Evolutionary conservation across 768 basidiomycete species (phyloP).

Genomic region (Pholiota microspora): DNA sequence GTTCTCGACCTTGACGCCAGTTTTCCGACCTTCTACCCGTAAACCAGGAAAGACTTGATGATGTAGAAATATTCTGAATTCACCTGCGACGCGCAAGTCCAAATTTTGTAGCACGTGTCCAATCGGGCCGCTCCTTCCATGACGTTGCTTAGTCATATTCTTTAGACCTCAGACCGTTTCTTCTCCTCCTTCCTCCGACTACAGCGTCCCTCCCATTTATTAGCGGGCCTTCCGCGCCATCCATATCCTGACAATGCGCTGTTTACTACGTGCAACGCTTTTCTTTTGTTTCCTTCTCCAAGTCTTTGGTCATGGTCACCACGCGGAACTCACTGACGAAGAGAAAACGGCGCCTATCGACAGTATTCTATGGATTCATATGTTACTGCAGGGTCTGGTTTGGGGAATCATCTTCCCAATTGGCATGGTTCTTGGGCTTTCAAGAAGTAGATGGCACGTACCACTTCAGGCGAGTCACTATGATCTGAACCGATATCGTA

Average conservation of each 20-base stretch:
- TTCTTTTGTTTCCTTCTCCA: slow-evolving; percentile 16
- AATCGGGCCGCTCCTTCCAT: no score
- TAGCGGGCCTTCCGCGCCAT: slow-evolving; percentile 1
- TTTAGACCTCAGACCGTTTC: not conserved
- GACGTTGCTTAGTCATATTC: no score
- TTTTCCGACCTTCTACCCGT: not conserved
- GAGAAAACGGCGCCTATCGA: slow-evolving; percentile 68
- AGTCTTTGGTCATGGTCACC: slow-evolving; percentile 57
- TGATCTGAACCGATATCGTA: no score
- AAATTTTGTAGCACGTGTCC: no score
- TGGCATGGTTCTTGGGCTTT: slow-evolving; percentile 74
- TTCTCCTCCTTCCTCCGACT: not conserved
- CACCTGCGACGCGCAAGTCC: no score
- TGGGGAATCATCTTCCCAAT: slow-evolving; percentile 90
- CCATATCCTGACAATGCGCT: slow-evolving; percentile 4
- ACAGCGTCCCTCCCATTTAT: not conserved
- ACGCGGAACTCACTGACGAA: slow-evolving; percentile 64
- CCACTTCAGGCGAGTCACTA: slow-evolving; percentile 66
- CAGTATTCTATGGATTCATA: slow-evolving; percentile 79
- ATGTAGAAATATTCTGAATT: no score
- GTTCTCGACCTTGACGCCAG: slow-evolving; percentile 2
- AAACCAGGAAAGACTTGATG: no score
- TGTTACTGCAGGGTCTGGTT: slow-evolving; percentile 68
- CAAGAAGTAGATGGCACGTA: slow-evolving; percentile 88
- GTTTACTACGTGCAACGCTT: slow-evolving; percentile 5